Evolutionary conservation across 2,329 filamentous ascomycete species (phyloP).

Genomic region (Talaromyces funiculosus): DNA sequence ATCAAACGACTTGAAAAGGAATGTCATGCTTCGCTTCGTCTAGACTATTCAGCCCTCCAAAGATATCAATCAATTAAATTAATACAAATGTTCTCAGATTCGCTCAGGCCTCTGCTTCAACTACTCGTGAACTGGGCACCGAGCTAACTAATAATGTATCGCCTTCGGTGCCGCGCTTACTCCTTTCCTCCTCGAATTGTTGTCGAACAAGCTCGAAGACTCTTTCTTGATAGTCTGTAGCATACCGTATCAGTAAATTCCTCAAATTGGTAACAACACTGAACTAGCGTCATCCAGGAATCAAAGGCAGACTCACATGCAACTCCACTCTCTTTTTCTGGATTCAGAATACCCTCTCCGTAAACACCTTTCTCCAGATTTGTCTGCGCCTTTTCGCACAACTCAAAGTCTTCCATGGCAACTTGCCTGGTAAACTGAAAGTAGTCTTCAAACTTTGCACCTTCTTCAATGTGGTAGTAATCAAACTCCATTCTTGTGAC

Average conservation of each 20-base stretch:
- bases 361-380: slow-evolving; percentile 52
- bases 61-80: neutral
- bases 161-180: neutral
- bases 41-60: too few relatives aligned
- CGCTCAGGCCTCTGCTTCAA: neutral
- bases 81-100: neutral
- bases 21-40: neutral
- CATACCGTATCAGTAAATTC: neutral
- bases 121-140: neutral
- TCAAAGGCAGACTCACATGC: slow-evolving; percentile 34
- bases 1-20: neutral
- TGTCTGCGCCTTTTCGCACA: slow-evolving; percentile 52
- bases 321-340: slow-evolving; percentile 52
- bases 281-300: slow-evolving; percentile 11
- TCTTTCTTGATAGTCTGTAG: slow-evolving; percentile 42
- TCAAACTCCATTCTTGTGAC: slow-evolving; percentile 55
- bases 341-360: slow-evolving; percentile 51
- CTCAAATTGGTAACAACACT: neutral
- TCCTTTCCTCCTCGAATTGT: slow-evolving; percentile 37
- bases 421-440: slow-evolving; percentile 54
- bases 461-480: slow-evolving; percentile 49
- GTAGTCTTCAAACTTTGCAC: slow-evolving; percentile 53
- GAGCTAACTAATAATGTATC: neutral
- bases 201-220: slow-evolving; percentile 42
- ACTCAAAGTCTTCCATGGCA: slow-evolving; percentile 52